Base-by-base conservation (phyloP, 192 early-diverging fungal genomes). In the Dissophora globulifera region DNA sequence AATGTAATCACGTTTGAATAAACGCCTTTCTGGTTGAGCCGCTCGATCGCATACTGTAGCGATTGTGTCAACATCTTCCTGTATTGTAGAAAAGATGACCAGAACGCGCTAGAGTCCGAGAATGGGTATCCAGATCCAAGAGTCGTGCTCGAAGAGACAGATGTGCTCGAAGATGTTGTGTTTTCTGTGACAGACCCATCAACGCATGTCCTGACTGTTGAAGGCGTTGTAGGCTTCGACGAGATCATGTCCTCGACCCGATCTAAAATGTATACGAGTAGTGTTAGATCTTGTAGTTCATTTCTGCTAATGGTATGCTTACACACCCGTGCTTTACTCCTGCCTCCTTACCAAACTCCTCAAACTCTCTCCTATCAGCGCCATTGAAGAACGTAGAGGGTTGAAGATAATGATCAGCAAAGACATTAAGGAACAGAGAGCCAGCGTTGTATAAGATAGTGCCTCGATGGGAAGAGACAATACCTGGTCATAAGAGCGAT, bases 1-100 rank as follows among this genome's bases (percentile, higher is more conserved):
- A 85, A 85, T 1, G 72, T 79, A 22, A 85, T 83, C 20, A 82
- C 76, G 33, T 85, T 83, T 0, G 81, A 81, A 25, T 81, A 81
- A 1, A 85, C 79, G 12, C 74, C 81, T 29, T 74, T 80, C 41
- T 83, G 68, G 47, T 80, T 83, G 32, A 83, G 45, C 5, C 64
- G 40, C 33, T 80, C 75, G 50, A 83, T 75, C 9, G 75, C 82
- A 50, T 83, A 78, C 23, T 78, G 79, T n/a, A 83, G 50, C 4
- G 79, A 78, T 50, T 66, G 61, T 1, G 67, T 60, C 40, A 83
- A 50, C 23, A 64, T 53, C 26, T 56, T 67, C 25, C 74, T 61
- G 27, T 83, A 83, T 20, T 78, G 72, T 35, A 67, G 72, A n/a
- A 67, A 76, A 9, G 64, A 76, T 0, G 63, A 56, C 58, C 72